Evolutionary conservation across 1,139 yeast genomes (phyloP).

Genomic region (Diutina neorugosa): DNA sequence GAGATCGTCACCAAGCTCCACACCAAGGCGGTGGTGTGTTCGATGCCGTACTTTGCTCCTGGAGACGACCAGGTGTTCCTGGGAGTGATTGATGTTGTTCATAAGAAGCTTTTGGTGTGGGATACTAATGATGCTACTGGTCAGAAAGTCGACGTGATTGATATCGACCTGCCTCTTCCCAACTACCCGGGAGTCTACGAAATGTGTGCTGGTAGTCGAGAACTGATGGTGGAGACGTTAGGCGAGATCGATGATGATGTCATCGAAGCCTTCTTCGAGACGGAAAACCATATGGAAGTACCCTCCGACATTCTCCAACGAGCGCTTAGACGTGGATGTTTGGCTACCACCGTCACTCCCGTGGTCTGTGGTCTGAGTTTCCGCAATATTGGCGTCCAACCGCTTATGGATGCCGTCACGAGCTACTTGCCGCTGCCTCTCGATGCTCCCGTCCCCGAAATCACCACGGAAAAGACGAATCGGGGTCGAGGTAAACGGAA

Average conservation of each 20-base stretch:
- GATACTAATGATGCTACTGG: constrained; percentile 38
- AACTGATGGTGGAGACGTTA: constrained; percentile 69
- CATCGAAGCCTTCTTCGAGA: constrained; percentile 64
- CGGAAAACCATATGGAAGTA: constrained; percentile 55
- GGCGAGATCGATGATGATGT: constrained; percentile 73
- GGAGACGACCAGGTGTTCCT: constrained; percentile 35
- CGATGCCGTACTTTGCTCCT: constrained; percentile 57
- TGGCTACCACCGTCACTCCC: constrained; percentile 52
- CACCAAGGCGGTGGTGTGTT: constrained; percentile 63
- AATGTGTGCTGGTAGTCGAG: constrained; percentile 48
- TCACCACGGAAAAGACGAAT: constrained; percentile 16
- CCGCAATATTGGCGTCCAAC: constrained; percentile 88
- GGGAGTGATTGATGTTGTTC: constrained; percentile 79
- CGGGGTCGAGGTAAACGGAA: constrained; percentile 7
- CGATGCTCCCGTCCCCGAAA: constrained; percentile 49
- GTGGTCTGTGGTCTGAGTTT: constrained; percentile 91
- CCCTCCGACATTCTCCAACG: constrained; percentile 36
- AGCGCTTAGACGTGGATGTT: constrained; percentile 55
- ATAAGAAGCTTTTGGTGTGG: constrained; percentile 60
- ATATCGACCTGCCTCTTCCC: constrained; percentile 10
- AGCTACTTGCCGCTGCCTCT: constrained; percentile 75
- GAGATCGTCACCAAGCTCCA: constrained; percentile 73
- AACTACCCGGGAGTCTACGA: constrained; percentile 24
- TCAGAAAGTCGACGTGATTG: constrained; percentile 35
- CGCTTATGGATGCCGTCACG: constrained; percentile 72